Conservation (phyloP, 495 filamentous ascomycete species). For the Bathelium albidoporum region DNA sequence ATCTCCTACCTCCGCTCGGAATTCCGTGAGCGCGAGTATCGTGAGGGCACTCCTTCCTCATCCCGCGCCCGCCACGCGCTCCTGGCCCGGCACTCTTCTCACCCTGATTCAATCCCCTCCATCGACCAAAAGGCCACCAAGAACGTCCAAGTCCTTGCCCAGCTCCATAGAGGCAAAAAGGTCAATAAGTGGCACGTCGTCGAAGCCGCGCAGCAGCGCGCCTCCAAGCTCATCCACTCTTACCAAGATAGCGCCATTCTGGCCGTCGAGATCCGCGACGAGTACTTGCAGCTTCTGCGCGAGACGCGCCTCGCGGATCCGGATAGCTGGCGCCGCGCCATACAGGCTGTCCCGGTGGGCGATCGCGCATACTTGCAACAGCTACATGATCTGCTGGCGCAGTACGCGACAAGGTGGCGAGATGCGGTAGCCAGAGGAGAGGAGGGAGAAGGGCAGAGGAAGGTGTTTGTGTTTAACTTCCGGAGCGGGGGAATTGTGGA, state of each 20-base stretch:
- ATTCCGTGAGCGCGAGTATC: slow-evolving; percentile 64
- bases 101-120: slow-evolving; percentile 23
- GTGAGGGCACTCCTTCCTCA: slow-evolving; percentile 37
- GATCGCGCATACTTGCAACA: slow-evolving; percentile 84
- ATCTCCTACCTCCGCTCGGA: slow-evolving; percentile 73
- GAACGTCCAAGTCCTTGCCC: slow-evolving; percentile 69
- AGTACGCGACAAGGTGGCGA: slow-evolving; percentile 48
- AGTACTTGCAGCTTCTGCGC: slow-evolving; percentile 69
- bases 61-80: slow-evolving; percentile 30
- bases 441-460: slow-evolving; percentile 19
- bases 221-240: slow-evolving; percentile 34
- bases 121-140: slow-evolving; percentile 22
- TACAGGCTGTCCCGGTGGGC: slow-evolving; percentile 62
- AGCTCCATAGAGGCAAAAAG: slow-evolving; percentile 79
- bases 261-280: slow-evolving; percentile 81
- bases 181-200: slow-evolving; percentile 76
- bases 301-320: slow-evolving; percentile 66
- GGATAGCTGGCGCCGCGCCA: slow-evolving; percentile 76
- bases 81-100: slow-evolving; percentile 26
- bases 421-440: slow-evolving; percentile 25
- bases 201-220: slow-evolving; percentile 45
- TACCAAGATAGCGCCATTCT: slow-evolving; percentile 67
- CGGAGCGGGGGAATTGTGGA: slow-evolving; percentile 27
- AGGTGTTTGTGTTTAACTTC: slow-evolving; percentile 35
- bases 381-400: slow-evolving; percentile 65